These are phyloP conservation scores for Phytopythium sindhum DNA, from an alignment of 352 stramenopile species.

Conservation along the genomic window DNA sequence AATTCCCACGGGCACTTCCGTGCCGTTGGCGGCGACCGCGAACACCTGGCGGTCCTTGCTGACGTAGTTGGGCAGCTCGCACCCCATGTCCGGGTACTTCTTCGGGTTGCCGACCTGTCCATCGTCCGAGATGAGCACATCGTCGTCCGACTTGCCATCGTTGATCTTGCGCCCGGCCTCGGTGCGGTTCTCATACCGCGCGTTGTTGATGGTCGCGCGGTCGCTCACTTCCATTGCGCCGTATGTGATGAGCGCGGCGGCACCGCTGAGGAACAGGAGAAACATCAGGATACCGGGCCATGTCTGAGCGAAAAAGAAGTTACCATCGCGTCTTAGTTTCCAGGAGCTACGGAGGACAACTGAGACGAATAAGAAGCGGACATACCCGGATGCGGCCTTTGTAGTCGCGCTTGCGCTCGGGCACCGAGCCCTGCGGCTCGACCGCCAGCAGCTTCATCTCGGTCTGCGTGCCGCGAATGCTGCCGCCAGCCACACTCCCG, in stretches of 20 bases:
- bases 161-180: slow-evolving; percentile 33
- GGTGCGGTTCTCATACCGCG: slow-evolving; percentile 24
- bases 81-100: slow-evolving; percentile 49
- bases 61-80: slow-evolving; percentile 53
- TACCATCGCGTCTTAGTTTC: neutral
- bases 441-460: slow-evolving; percentile 64
- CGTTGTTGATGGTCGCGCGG: slow-evolving; percentile 17
- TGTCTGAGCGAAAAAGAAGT: slow-evolving; percentile 17
- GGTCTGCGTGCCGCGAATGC: slow-evolving; percentile 30
- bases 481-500: slow-evolving; percentile 13
- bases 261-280: slow-evolving; percentile 33
- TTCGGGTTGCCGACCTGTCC: slow-evolving; percentile 54
- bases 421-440: slow-evolving; percentile 30
- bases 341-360: neutral
- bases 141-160: slow-evolving; percentile 29
- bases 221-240: slow-evolving; percentile 36
- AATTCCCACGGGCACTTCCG: slow-evolving; percentile 43
- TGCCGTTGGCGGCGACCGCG: slow-evolving; percentile 46
- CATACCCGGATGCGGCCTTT: slow-evolving; percentile 61
- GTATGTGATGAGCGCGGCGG: slow-evolving; percentile 44
- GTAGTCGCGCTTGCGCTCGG: slow-evolving; percentile 57
- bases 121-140: slow-evolving; percentile 42
- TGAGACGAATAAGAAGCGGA: neutral
- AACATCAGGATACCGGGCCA: slow-evolving; percentile 60
- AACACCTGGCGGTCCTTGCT: slow-evolving; percentile 58